Base-by-base conservation (phyloP, 2,329 filamentous ascomycete genomes). In the Xylaria sp. region DNA sequence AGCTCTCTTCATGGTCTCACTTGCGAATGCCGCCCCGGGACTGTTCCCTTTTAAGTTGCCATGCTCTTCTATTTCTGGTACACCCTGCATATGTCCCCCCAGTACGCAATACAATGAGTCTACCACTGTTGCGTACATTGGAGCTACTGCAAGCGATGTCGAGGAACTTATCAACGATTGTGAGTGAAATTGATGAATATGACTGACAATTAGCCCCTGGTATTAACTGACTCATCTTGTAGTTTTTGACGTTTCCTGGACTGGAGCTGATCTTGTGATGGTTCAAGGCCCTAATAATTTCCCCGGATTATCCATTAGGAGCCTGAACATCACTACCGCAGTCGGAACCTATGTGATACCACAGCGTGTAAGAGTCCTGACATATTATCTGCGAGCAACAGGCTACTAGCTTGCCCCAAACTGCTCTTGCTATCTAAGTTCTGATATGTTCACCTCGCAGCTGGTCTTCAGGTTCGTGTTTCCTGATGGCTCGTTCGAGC, bases 401-500 rank as follows among this genome's bases (percentile, higher is more conserved):
- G 15, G 1, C 30, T 13, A 32, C 30, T 32, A 7, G 5, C 48
- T 43, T 25, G 8, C 18, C 7, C 1, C 9, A 9, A 13, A 23
- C 6, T 18, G 6, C 5, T 6, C 30, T 30, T 25, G 4, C 23
- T 4, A 2, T 28, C n/a, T 25, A 20, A 1, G 9, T 25, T 18
- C 68, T 70, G 41, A 70, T 25, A 18, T n/a, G 4, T 12, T 12
- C 20, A 15, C 10, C 15, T 41, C 18, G 2, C 28, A 71, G 69
- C 48, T 71, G 23, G 60, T 41, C 10, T 65, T 53, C 39, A n/a
- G 60, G 28, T 52, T 66, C 20, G 48, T 59, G 8, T 63, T n/a
- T 8, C 62, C 59, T 2, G 69, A 71, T 13, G 67, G 69, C 23
- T 67, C 69, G 1, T 71, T 71, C 13, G 67, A 67, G 59, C 64